Conservation (phyloP, 1,284 basidiomycete genomes). For the Heterobasidion irregulare region DNA sequence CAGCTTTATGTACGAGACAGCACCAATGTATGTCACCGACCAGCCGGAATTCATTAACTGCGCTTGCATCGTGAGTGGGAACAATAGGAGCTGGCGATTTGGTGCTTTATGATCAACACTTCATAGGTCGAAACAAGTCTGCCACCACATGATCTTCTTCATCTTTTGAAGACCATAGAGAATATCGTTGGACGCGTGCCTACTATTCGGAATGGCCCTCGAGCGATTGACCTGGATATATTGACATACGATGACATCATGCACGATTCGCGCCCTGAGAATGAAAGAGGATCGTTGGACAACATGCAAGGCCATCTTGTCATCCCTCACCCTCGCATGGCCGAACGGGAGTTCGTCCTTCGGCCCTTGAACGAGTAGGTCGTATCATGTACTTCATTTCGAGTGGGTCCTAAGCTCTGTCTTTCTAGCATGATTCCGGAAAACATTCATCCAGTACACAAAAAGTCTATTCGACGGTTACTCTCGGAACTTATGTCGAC, state of each 20-base stretch:
- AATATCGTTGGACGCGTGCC: conserved; percentile 72
- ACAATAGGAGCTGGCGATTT: neutral
- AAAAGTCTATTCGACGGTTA: conserved; percentile 38
- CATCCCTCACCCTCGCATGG: conserved; percentile 77
- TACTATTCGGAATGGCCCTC: conserved; percentile 80
- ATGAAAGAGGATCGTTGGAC: conserved; percentile 31
- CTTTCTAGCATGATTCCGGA: conserved; percentile 59
- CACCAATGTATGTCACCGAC: conserved; percentile 92
- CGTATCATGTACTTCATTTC: neutral
- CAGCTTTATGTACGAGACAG: conserved; percentile 90
- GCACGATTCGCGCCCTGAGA: conserved; percentile 48
- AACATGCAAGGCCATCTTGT: conserved; percentile 60
- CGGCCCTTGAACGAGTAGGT: conserved; percentile 82
- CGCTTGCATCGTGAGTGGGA: conserved; percentile 67
- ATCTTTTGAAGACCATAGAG: conserved; percentile 73
- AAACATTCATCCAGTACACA: conserved; percentile 52
- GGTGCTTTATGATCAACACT: neutral
- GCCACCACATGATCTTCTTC: conserved; percentile 53
- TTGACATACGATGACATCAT: conserved; percentile 66
- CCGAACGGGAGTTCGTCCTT: conserved; percentile 89
- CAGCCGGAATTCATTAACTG: conserved; percentile 91
- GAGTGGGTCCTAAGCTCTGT: neutral
- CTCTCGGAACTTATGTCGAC: conserved; percentile 30
- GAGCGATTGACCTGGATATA: conserved; percentile 89
- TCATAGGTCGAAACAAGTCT: conserved; percentile 70